Base-by-base conservation (phyloP, 495 filamentous ascomycete genomes). In the Aspergillus baeticus region DNA sequence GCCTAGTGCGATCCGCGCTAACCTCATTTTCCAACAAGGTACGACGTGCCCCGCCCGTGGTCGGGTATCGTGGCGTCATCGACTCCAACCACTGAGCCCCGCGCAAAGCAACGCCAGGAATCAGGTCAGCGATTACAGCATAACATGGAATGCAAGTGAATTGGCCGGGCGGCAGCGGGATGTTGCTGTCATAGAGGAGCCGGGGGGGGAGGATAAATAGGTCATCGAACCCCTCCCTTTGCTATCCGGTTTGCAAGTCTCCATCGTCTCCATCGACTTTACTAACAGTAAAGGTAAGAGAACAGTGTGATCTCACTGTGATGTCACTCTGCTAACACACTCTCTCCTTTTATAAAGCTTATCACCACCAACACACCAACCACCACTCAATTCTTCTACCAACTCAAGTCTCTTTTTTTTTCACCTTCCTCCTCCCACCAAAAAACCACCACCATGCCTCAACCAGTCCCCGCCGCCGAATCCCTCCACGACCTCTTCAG, bases 401-500 rank as follows among this genome's bases (percentile, higher is more conserved):
- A n/a, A n/a, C n/a, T n/a, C n/a, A n/a, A n/a, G n/a, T 38, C 14
- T 38, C 36, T 8, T 14, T 13, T 38, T 3, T 38, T 14, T 38
- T 14, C 21, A 41, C n/a, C 38, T 14, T 14, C 43, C 11, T 29
- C 3, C 4, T 6, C 7, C 21, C 5, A 6, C 14, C 7, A 18
- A 15, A 2, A 34, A 17, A 17, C 10, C n/a, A 18, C 15, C 63
- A 70, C 52, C 33, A 74, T 77, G 72, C 82, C 83, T 67, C 80
- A 85, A 68, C 61, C 66, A 55, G 69, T 87, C 59, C 84, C 86
- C 64, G 65, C 81, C 59, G 70, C 79, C 67, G 72, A 82, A 7
- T 74, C 70, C 61, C 76, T 90, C 58, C 65, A 74, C 61, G 86
- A 90, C 69, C 78, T 87, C 66, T 75, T 90, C 68, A 82, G 78